Evolutionary conservation across 2,329 filamentous ascomycete genomes (phyloP), one percentile per base, ranked within the genome.

Genomic region (Xylaria sp.): DNA sequence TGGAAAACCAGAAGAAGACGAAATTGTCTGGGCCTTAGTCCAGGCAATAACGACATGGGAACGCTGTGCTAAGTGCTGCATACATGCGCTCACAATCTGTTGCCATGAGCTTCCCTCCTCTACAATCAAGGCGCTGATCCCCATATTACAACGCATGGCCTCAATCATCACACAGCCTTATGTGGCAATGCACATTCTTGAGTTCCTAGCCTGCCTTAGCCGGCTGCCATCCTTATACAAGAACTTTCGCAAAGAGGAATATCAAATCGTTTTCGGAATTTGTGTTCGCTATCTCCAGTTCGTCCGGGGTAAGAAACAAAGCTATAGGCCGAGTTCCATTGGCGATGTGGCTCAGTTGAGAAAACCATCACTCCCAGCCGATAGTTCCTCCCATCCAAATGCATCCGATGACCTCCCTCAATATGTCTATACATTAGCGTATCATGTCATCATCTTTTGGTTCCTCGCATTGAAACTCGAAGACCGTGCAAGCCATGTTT

Each of bases 381-480:
- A 74, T 65, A 78, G 67, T 39, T 70, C 72, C 10, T 72, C 72
- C 2, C 77, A 76, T 39, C 77, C 80, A 13, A 80, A 76, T 56
- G 74, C 79, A 9, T 79, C 90, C 8, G 92, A 96, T 69, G 93
- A 96, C 72, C 84, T 97, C 58, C 94, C 94, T 4, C 92, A 96
- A 79, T 99, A 99, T 78, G 93, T 99, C 30, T 96, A 97, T 78
- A 92, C 94, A 1, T 83, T 98, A 60, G 95, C 95, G 9, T 97
- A 97, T 77, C 94, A 98, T 78, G 93, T 97, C 73, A 94, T 99
- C 72, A 91, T 94, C 1, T 97, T 97, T 77, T 99, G 96, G 96
- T 99, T 98, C 78, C 85, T 99, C 73, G 92, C 94, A 0, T 80
- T 99, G 73, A 95, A 93, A 76, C 86, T 97, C 60, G 88, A 91